A percentile compares a stretch with the other conserved stretches of the same genome.
Conservation (phyloP, 495 filamentous ascomycete genomes). For the Annulohypoxylon moriforme region DNA sequence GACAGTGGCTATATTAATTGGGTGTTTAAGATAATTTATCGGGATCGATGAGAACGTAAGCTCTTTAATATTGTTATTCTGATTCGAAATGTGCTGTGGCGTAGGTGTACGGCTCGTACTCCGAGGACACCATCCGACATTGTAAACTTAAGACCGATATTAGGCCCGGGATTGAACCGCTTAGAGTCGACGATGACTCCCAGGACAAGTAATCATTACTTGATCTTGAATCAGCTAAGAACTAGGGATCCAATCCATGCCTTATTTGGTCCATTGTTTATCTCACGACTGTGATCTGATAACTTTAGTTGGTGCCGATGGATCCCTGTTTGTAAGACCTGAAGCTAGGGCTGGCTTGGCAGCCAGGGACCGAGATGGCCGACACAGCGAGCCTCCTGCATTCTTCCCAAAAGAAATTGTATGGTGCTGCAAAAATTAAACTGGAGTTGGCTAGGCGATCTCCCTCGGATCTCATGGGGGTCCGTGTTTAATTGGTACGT, state of each 20-base stretch:
- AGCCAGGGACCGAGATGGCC: slow-evolving; percentile 18
- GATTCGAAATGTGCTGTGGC: not conserved
- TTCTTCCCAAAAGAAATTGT: slow-evolving; percentile 20
- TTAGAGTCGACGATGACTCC: slow-evolving; percentile 24
- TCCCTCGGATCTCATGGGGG: not conserved
- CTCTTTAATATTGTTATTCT: slow-evolving; percentile 3
- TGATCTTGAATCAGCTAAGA: slow-evolving; percentile 44
- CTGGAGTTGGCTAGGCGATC: slow-evolving; percentile 5
- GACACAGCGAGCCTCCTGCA: slow-evolving; percentile 11
- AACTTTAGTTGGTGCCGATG: slow-evolving; percentile 32
- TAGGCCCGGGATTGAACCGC: slow-evolving; percentile 25
- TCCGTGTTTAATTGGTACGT: not conserved
- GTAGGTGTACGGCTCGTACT: slow-evolving; percentile 22
- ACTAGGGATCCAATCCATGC: slow-evolving; percentile 26
- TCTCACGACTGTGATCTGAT: slow-evolving; percentile 44
- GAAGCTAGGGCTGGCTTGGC: slow-evolving; percentile 28
- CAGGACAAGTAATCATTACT: slow-evolving; percentile 35
- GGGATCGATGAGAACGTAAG: not conserved
- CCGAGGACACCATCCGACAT: slow-evolving; percentile 21
- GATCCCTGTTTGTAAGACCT: slow-evolving; percentile 36
- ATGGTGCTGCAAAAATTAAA: not conserved
- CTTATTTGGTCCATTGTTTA: slow-evolving; percentile 30
- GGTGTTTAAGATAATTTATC: not conserved
- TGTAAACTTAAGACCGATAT: slow-evolving; percentile 31
- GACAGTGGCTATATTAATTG: not conserved